Percentiles rank a stretch among this genome's conserved stretches.
phyloP scores from a whole-genome alignment of 2,329 filamentous ascomycete genomes.

The Dactylellina leptospora region DNA sequence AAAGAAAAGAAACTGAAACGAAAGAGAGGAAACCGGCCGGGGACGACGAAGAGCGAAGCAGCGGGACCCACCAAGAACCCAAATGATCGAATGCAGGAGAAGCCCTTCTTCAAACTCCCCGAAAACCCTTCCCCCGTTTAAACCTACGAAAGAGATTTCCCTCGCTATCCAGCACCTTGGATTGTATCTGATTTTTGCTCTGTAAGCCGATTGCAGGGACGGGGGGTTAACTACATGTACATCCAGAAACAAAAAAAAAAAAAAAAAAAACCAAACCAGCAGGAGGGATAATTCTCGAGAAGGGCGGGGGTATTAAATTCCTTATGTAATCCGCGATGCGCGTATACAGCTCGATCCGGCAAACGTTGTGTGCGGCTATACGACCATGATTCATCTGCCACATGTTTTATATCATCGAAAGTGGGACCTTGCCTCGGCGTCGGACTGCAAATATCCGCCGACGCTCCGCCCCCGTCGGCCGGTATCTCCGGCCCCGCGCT shows the following conservation, averaged over 20 bases:
- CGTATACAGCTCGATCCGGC: not conserved
- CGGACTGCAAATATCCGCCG: slow-evolving; percentile 16
- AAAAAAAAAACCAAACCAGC: not conserved
- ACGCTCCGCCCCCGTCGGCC: slow-evolving; percentile 10
- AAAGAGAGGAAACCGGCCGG: too few relatives aligned
- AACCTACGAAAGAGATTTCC: too few relatives aligned
- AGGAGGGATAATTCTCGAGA: not conserved
- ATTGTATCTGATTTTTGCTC: not conserved
- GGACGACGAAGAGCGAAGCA: too few relatives aligned
- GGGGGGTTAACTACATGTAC: too few relatives aligned
- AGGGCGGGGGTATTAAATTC: not conserved
- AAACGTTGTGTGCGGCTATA: too few relatives aligned
- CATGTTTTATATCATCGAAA: not conserved
- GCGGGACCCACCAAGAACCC: too few relatives aligned
- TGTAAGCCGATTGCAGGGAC: slow-evolving; percentile 10
- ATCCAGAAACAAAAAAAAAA: slow-evolving; percentile 6
- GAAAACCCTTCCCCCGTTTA: too few relatives aligned
- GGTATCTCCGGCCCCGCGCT: slow-evolving; percentile 27
- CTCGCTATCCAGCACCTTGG: too few relatives aligned
- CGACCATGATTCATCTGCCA: not conserved
- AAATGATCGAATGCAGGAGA: too few relatives aligned
- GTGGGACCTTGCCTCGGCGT: slow-evolving; percentile 10
- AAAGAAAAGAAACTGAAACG: too few relatives aligned
- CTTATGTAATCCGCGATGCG: not conserved
- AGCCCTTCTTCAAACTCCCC: too few relatives aligned